phyloP scores from a whole-genome alignment of 371 early-diverging fungal species.

The Mucor saturninus region DNA sequence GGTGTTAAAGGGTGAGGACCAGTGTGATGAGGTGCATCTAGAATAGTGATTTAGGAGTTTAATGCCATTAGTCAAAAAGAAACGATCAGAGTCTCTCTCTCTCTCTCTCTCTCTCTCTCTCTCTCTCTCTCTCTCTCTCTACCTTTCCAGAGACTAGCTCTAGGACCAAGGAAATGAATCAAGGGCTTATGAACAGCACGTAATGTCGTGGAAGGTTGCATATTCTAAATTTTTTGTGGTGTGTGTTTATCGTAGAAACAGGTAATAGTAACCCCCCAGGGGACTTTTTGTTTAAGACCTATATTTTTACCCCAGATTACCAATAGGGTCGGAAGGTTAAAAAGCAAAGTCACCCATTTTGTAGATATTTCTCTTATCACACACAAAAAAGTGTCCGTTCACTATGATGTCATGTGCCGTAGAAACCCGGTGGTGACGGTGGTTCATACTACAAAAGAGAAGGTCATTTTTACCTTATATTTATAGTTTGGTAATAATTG shows the following conservation, averaged over 20 bases:
- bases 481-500: too few species aligned
- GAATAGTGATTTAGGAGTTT: too few species aligned
- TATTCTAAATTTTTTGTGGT: slow-evolving; percentile 8
- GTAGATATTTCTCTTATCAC: neutral
- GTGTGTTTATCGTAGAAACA: slow-evolving; percentile 6
- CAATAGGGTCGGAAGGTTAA: too few species aligned
- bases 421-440: too few species aligned
- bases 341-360: neutral
- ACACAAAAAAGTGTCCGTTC: too few species aligned
- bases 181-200: slow-evolving; percentile 55
- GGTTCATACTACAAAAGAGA: too few species aligned
- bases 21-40: slow-evolving; percentile 43
- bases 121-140: slow-evolving; percentile 7
- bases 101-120: slow-evolving; percentile 13
- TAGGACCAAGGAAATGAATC: slow-evolving; percentile 56
- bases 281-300: neutral
- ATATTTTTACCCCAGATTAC: slow-evolving; percentile 7
- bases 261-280: neutral
- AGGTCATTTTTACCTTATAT: too few species aligned
- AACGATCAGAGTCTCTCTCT: neutral
- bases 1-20: slow-evolving; percentile 58
- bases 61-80: neutral
- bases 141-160: slow-evolving; percentile 55
- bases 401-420: too few species aligned
- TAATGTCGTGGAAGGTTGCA: slow-evolving; percentile 45